Base-by-base conservation (phyloP, 2,329 filamentous ascomycete genomes). In the Penicillium sp. region DNA sequence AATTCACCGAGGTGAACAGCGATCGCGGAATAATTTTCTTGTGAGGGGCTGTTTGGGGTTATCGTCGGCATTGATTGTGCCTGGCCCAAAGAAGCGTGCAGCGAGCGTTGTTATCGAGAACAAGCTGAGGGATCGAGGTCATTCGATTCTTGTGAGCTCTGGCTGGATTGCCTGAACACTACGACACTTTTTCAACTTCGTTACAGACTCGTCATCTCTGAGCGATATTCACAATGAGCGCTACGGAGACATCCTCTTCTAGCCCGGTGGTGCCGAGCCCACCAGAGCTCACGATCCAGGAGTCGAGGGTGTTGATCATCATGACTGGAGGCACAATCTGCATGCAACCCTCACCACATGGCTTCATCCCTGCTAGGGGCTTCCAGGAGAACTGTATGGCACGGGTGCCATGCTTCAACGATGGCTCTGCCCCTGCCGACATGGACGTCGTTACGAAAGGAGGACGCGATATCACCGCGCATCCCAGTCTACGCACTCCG, bases 311-410 rank as follows among this genome's bases (percentile, higher is more conserved):
- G 12, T 82, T 97, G 65, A 90, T 96, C 70, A 91, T 96, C 76
- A 94, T 96, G 81, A 96, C 93, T 12, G 92, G 91, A 73, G 79
- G 74, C 56, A 79, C 77, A n/a, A 96, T 96, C 70, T 96, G 92
- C 78, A 96, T 97, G 93, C 87, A 89, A 72, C 88, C 88, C 56
- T 92, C 91, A 10, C 84, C 85, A 8, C 86, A 92, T 66, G 93
- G 93, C 1, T 86, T 96, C 55, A 83, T 95, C 38, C 93, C 93
- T 5, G 90, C 90, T 57, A 81, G 86, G 68, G 89, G 90, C 3
- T 96, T 97, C 73, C 81, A 96, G 47, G 86, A 95, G 69, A 87
- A 87, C 66, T 92, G 91, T 69, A 89, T 97, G 81, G 89, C 90
- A 4, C 90, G 90, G 8, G 84, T 91, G 35, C 90, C 91, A 2